Conservation (phyloP, 106 monocot genomes). For the Hemerocallis citrina region DNA sequence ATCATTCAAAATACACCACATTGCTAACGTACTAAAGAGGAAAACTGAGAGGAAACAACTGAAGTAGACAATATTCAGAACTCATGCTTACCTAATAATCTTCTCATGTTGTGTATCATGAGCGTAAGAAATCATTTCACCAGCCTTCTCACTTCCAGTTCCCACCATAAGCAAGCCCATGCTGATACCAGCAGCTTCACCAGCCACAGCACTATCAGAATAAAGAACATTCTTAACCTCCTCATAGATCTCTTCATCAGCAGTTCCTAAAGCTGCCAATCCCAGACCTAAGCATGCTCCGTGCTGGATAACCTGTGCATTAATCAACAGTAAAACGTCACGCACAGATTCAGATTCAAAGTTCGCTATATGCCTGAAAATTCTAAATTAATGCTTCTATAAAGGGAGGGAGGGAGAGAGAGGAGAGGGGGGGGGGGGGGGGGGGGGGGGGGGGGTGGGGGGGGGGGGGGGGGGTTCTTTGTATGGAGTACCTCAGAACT, state of each 20-base stretch:
- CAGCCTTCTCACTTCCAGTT: slow-evolving; percentile 83
- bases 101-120: slow-evolving; percentile 99
- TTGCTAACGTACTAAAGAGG: not conserved
- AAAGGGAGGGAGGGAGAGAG: too few species aligned
- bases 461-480: too few species aligned
- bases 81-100: slow-evolving; percentile 67
- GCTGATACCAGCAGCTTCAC: slow-evolving; percentile 98
- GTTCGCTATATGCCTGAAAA: not conserved
- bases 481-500: slow-evolving; percentile 77
- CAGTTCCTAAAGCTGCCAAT: slow-evolving; percentile 90
- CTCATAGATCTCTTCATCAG: slow-evolving; percentile 92
- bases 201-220: slow-evolving; percentile 87
- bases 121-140: slow-evolving; percentile 98
- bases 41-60: not conserved
- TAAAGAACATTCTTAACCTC: slow-evolving; percentile 94
- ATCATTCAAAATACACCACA: not conserved
- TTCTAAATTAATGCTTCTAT: not conserved
- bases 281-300: slow-evolving; percentile 96
- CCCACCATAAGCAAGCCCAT: slow-evolving; percentile 99
- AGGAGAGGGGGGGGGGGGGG: not conserved
- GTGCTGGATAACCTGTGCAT: slow-evolving; percentile 84
- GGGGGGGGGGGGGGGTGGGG: too few species aligned
- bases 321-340: slow-evolving; percentile 3
- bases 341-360: not conserved
- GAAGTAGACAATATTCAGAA: not conserved